Evolutionary conservation across 2,329 filamentous ascomycete genomes (phyloP).

Genomic region (Hansfordia pulvinata): DNA sequence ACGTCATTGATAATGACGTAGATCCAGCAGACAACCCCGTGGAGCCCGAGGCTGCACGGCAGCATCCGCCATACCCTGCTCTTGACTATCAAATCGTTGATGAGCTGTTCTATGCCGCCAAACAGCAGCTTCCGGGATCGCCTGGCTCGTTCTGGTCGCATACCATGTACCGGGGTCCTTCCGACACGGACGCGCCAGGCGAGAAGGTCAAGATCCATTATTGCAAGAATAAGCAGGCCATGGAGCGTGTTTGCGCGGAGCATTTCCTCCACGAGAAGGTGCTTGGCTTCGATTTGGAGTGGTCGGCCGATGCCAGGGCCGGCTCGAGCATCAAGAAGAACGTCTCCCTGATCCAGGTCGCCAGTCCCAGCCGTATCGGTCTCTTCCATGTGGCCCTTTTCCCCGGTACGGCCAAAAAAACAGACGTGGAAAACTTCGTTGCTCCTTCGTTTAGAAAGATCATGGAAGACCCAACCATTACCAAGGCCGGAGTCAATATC

Average conservation of each 20-base stretch:
- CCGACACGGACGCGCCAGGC: slow-evolving; percentile 21
- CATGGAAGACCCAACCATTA: slow-evolving; percentile 55
- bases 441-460: slow-evolving; percentile 56
- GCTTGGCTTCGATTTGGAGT: slow-evolving; percentile 86
- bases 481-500: slow-evolving; percentile 68
- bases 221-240: slow-evolving; percentile 52
- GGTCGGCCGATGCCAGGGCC: slow-evolving; percentile 42
- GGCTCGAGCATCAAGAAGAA: slow-evolving; percentile 45
- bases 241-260: slow-evolving; percentile 49
- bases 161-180: slow-evolving; percentile 46
- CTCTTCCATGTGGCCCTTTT: slow-evolving; percentile 71
- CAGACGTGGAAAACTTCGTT: slow-evolving; percentile 37
- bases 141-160: slow-evolving; percentile 54
- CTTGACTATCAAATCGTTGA: slow-evolving; percentile 32
- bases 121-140: slow-evolving; percentile 26
- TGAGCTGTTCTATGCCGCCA: slow-evolving; percentile 32
- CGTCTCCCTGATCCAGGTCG: slow-evolving; percentile 72
- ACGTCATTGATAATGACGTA: too few species aligned
- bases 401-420: too few species aligned
- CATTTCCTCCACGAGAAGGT: slow-evolving; percentile 57
- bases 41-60: slow-evolving; percentile 6
- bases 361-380: slow-evolving; percentile 60
- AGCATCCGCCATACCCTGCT: slow-evolving; percentile 20
- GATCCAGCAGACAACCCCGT: too few species aligned
- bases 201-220: slow-evolving; percentile 60